A percentile compares a stretch with the other conserved stretches of the same genome.
Conservation (phyloP, 1,284 basidiomycete genomes). For the Uromyces viciae-fabae region DNA sequence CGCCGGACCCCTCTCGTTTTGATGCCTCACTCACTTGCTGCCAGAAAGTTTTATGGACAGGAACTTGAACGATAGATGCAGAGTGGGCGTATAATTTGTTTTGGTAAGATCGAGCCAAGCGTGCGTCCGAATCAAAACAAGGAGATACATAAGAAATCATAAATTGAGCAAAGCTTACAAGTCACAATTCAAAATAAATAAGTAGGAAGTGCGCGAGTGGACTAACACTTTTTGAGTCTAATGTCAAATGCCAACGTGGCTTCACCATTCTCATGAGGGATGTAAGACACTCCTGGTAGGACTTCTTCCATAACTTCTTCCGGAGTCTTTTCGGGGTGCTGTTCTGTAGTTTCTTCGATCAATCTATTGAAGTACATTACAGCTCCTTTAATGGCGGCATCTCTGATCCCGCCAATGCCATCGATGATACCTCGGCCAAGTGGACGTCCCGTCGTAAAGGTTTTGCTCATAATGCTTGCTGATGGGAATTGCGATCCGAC, state of each 20-base stretch:
- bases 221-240: constrained; percentile 44
- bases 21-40: constrained; percentile 36
- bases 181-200: neutral
- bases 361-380: constrained; percentile 51
- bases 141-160: neutral
- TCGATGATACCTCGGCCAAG: constrained; percentile 56
- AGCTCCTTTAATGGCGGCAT: constrained; percentile 54
- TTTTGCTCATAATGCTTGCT: neutral
- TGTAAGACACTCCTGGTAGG: constrained; percentile 50
- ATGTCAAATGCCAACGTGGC: constrained; percentile 50
- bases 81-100: no score
- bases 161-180: neutral
- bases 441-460: constrained; percentile 46
- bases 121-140: no score
- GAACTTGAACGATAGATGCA: constrained; percentile 8
- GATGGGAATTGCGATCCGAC: neutral
- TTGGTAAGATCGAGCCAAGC: no score
- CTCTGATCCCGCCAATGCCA: constrained; percentile 56
- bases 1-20: constrained; percentile 13
- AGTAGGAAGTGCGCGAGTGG: neutral
- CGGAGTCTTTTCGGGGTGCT: constrained; percentile 50
- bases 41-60: constrained; percentile 44
- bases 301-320: constrained; percentile 48
- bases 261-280: constrained; percentile 47
- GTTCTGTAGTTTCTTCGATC: constrained; percentile 48